Evolutionary conservation across 2,329 filamentous ascomycete species (phyloP).

Genomic region (Ascomycota sp.): DNA sequence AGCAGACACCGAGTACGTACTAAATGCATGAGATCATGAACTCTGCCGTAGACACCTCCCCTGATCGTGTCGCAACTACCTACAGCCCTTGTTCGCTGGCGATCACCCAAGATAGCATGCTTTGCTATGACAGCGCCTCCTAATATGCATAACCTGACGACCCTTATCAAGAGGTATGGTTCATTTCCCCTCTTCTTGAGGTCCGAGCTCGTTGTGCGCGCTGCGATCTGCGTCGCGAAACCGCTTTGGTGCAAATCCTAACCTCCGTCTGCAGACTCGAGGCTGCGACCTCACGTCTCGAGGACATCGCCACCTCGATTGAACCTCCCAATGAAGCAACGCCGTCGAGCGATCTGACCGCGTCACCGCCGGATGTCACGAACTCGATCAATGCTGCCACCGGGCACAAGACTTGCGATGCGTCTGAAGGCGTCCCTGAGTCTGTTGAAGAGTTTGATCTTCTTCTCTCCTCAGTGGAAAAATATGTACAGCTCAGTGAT

Average conservation of each 20-base stretch:
- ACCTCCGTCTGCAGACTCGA: slow-evolving; percentile 53
- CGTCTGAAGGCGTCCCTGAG: slow-evolving; percentile 43
- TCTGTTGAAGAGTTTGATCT: slow-evolving; percentile 76
- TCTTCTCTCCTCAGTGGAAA: slow-evolving; percentile 52
- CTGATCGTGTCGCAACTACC: no score
- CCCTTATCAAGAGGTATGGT: slow-evolving; percentile 79
- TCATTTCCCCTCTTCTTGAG: neutral
- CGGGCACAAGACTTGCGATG: slow-evolving; percentile 13
- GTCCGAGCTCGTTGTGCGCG: neutral
- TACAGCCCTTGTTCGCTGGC: no score
- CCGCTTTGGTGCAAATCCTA: slow-evolving; percentile 16
- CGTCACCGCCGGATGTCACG: slow-evolving; percentile 12
- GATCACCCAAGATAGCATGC: neutral
- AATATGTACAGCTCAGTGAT: slow-evolving; percentile 59
- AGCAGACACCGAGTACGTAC: no score
- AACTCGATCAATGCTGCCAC: slow-evolving; percentile 17
- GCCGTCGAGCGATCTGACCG: slow-evolving; percentile 2
- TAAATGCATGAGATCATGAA: no score
- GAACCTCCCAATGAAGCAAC: slow-evolving; percentile 29
- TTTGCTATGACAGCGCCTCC: slow-evolving; percentile 45
- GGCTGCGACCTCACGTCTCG: slow-evolving; percentile 84
- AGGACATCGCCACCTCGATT: slow-evolving; percentile 77
- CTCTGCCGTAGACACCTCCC: no score
- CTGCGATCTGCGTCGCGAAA: neutral
- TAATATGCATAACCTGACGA: slow-evolving; percentile 92